Evolutionary conservation across 2,329 filamentous ascomycete genomes (phyloP).

Genomic region (Colletotrichum phormii): DNA sequence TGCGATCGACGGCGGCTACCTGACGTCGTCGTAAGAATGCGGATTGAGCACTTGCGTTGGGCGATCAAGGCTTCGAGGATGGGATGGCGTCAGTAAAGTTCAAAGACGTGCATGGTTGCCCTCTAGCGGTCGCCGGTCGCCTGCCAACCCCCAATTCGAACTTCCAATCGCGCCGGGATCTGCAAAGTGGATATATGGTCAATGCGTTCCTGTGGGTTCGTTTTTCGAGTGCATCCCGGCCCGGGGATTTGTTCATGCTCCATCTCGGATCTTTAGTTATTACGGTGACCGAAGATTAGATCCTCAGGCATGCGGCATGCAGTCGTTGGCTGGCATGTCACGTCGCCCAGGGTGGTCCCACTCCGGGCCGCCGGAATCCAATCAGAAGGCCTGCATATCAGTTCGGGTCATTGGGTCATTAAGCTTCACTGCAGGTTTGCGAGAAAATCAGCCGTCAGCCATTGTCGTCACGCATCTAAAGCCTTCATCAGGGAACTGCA

Average conservation of each 20-base stretch:
- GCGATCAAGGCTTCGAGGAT: slow-evolving; percentile 23
- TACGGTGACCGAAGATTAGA: not conserved
- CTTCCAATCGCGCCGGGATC: slow-evolving; percentile 21
- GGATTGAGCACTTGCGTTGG: slow-evolving; percentile 13
- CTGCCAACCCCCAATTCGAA: slow-evolving; percentile 3
- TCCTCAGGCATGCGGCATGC: slow-evolving; percentile 18
- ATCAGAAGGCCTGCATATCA: slow-evolving; percentile 25
- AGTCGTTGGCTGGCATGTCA: not conserved
- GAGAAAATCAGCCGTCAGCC: slow-evolving; percentile 19
- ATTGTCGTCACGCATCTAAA: slow-evolving; percentile 2
- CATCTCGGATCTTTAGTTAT: not conserved
- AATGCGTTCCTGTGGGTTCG: not conserved
- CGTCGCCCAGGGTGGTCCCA: slow-evolving; percentile 1
- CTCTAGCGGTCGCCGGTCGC: slow-evolving; percentile 8
- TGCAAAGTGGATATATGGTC: slow-evolving; percentile 12
- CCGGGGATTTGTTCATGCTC: not conserved
- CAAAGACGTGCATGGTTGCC: slow-evolving; percentile 24
- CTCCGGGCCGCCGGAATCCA: slow-evolving; percentile 6
- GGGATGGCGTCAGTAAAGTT: slow-evolving; percentile 31
- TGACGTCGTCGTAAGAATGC: not conserved
- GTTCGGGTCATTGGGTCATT: slow-evolving; percentile 1
- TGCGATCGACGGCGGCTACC: slow-evolving; percentile 1
- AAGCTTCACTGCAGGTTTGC: slow-evolving; percentile 23
- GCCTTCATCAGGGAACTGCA: slow-evolving; percentile 13
- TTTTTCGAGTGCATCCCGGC: not conserved